A percentile compares a stretch with the other conserved stretches of the same genome.
phyloP scores from a whole-genome alignment of 306 rosid genomes.

The Quercus ilex region DNA sequence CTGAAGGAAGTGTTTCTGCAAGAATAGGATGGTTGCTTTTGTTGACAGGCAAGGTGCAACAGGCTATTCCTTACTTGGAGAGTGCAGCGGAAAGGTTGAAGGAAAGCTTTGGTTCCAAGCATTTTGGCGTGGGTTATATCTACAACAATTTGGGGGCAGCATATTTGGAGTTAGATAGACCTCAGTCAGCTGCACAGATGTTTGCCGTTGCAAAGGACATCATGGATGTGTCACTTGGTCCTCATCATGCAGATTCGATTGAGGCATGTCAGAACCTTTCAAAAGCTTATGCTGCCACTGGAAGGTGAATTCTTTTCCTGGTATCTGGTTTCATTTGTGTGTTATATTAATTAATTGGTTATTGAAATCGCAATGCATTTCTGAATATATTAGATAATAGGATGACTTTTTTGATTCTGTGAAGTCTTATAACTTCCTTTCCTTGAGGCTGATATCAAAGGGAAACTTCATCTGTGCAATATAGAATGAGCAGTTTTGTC shows the following conservation, averaged over 20 bases:
- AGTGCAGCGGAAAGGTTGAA: conserved; percentile 81
- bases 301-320: conserved; percentile 52
- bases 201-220: conserved; percentile 90
- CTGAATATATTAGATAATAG: neutral
- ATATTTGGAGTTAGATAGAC: conserved; percentile 83
- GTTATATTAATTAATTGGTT: conserved; percentile 21
- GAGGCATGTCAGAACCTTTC: conserved; percentile 91
- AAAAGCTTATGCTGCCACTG: conserved; percentile 76
- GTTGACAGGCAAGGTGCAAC: conserved; percentile 81
- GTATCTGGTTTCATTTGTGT: conserved; percentile 2
- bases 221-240: conserved; percentile 92
- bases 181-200: conserved; percentile 96
- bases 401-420: neutral
- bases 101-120: conserved; percentile 93
- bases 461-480: neutral
- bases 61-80: conserved; percentile 88
- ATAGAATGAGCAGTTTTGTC: neutral
- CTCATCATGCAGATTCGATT: conserved; percentile 84
- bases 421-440: neutral
- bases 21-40: conserved; percentile 88
- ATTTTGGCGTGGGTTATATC: conserved; percentile 91
- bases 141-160: conserved; percentile 97
- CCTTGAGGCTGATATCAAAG: neutral
- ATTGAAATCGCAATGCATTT: neutral
- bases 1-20: conserved; percentile 86